A percentile compares a stretch with the other conserved stretches of the same genome.
Evolutionary conservation across 768 basidiomycete species (phyloP).

Genomic region (Lactarius sanguifluus): DNA sequence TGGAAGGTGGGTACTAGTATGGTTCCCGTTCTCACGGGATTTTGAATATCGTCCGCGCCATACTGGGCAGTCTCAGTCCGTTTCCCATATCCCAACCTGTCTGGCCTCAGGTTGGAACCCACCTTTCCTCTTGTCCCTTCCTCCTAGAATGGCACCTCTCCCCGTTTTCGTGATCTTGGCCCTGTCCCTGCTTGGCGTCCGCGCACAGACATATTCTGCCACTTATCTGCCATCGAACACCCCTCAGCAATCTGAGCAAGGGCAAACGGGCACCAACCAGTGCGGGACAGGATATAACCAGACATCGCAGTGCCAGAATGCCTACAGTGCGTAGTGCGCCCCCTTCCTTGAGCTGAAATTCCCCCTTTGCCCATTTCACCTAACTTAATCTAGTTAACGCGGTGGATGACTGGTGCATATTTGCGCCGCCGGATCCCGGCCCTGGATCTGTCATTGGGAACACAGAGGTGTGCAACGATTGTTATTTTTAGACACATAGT

Average conservation of each 20-base stretch:
- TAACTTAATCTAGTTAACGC: conserved; percentile 50
- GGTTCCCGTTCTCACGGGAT: neutral
- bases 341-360: neutral
- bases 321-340: conserved; percentile 46
- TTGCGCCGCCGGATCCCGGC: conserved; percentile 51
- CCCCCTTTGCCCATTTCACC: neutral
- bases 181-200: conserved; percentile 23
- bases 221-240: conserved; percentile 51
- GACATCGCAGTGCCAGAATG: conserved; percentile 65
- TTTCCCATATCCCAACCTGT: neutral
- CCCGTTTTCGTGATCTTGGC: conserved; percentile 21
- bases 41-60: neutral
- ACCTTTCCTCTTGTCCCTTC: neutral
- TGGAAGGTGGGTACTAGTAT: neutral
- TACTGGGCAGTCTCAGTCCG: neutral
- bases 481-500: neutral
- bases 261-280: conserved; percentile 62
- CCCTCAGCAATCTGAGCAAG: conserved; percentile 52
- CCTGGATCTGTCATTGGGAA: conserved; percentile 55
- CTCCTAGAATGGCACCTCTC: neutral
- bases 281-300: conserved; percentile 60
- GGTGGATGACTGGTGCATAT: conserved; percentile 57
- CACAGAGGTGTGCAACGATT: conserved; percentile 49
- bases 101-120: neutral
- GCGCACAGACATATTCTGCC: conserved; percentile 43